Evolutionary conservation across 495 filamentous ascomycete species (phyloP).

Genomic region (Neurospora hispaniola): DNA sequence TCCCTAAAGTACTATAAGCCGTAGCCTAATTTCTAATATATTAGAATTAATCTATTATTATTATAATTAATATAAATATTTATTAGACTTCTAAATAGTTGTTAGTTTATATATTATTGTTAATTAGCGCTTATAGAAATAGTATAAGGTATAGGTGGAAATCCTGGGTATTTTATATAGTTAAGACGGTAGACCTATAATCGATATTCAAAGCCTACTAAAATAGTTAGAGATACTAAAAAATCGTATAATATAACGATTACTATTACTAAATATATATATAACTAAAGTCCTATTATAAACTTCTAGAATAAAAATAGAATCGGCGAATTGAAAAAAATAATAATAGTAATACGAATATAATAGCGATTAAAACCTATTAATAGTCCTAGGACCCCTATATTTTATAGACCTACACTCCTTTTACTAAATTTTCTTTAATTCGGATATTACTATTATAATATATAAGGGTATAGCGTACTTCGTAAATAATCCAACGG

Average conservation of each 20-base stretch:
- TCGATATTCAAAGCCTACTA: not conserved
- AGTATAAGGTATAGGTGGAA: not conserved
- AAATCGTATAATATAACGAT: not conserved
- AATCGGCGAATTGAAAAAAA: not conserved
- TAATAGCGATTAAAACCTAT: too few species aligned
- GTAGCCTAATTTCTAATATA: too few species aligned
- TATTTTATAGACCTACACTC: too few species aligned
- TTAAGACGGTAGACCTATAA: not conserved
- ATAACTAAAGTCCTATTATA: not conserved
- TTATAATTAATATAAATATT: not conserved
- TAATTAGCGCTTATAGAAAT: not conserved
- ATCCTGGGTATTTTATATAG: not conserved
- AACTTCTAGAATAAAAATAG: not conserved
- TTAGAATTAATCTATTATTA: not conserved
- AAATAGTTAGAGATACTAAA: not conserved
- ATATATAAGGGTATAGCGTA: too few species aligned
- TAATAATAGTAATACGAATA: not conserved
- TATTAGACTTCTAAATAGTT: not conserved
- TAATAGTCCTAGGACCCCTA: too few species aligned
- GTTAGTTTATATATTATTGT: not conserved
- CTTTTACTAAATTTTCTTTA: too few species aligned
- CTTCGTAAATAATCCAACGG: too few species aligned
- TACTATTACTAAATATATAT: not conserved
- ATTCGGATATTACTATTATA: too few species aligned
- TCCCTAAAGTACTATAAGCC: too few species aligned